These are phyloP conservation scores for Xylariaceae sp. DNA, from an alignment of 2,329 filamentous ascomycete species.

Conservation along the genomic window DNA sequence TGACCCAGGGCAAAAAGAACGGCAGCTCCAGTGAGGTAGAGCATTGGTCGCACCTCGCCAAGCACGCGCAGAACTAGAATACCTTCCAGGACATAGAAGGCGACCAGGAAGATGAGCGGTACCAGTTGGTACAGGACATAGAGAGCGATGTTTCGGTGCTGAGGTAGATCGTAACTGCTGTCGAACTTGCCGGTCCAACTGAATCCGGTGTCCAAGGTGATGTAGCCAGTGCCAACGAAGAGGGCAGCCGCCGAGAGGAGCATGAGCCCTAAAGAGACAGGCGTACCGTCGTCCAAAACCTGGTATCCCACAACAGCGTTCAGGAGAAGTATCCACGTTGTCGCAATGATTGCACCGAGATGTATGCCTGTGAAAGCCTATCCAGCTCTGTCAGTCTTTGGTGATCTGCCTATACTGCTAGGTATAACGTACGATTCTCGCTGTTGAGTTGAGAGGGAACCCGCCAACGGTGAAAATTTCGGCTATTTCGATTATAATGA, in stretches of 20 bases:
- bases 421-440: constrained; percentile 63
- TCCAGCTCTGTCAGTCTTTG: constrained; percentile 13
- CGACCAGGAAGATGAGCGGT: constrained; percentile 82
- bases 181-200: constrained; percentile 78
- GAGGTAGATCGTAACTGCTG: constrained; percentile 46
- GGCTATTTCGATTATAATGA: constrained; percentile 83
- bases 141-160: constrained; percentile 75
- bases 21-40: constrained; percentile 71
- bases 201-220: constrained; percentile 89
- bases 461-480: constrained; percentile 95
- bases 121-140: constrained; percentile 92
- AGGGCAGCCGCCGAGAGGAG: constrained; percentile 64
- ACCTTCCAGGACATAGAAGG: constrained; percentile 80
- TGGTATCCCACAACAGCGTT: constrained; percentile 94
- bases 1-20: constrained; percentile 88
- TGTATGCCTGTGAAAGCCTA: constrained; percentile 88
- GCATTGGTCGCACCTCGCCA: constrained; percentile 87
- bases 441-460: constrained; percentile 68
- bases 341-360: constrained; percentile 82
- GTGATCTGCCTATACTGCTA: background rate
- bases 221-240: constrained; percentile 90
- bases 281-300: constrained; percentile 87
- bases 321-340: constrained; percentile 84
- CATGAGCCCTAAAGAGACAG: constrained; percentile 74
- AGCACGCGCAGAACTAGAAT: constrained; percentile 81